These are phyloP conservation scores for Boeremia lycopersici DNA, from an alignment of 2,329 filamentous ascomycete genomes.

Conservation along the genomic window DNA sequence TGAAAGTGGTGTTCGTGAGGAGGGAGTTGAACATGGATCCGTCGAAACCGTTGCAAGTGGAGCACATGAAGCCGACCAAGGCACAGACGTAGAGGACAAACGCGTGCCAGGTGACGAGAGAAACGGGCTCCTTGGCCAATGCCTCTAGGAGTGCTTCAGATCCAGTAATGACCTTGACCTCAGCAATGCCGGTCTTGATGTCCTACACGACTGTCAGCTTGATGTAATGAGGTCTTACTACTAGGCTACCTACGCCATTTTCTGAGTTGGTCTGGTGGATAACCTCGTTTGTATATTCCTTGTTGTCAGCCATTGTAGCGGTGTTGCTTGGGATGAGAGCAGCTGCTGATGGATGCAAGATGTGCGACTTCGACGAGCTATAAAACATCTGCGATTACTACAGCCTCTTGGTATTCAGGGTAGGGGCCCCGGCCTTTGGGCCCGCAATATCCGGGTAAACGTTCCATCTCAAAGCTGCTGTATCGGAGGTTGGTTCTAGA, in stretches of 20 bases:
- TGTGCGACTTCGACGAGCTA: constrained; percentile 17
- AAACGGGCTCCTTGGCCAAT: constrained; percentile 58
- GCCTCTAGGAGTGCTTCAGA: constrained; percentile 63
- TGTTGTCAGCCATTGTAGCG: constrained; percentile 23
- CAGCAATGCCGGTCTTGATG: constrained; percentile 26
- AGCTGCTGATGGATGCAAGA: constrained; percentile 14
- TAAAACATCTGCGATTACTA: constrained; percentile 18
- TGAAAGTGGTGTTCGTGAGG: constrained; percentile 53
- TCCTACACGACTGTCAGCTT: constrained; percentile 14
- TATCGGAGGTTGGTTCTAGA: constrained; percentile 19
- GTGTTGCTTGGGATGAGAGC: constrained; percentile 13
- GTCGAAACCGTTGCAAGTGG: constrained; percentile 64
- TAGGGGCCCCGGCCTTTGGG: constrained; percentile 14
- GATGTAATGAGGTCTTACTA: neutral
- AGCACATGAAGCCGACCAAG: constrained; percentile 50
- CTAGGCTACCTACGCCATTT: constrained; percentile 19
- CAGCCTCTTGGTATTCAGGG: constrained; percentile 6
- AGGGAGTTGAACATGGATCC: constrained; percentile 62
- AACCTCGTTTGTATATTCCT: constrained; percentile 14
- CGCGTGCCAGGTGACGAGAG: constrained; percentile 20
- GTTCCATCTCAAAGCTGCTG: constrained; percentile 13
- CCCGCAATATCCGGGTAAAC: constrained; percentile 22
- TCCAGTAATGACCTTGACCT: constrained; percentile 57
- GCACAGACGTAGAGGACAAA: constrained; percentile 32
- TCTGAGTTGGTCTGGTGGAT: constrained; percentile 19